Evolutionary conservation across 495 filamentous ascomycete species (phyloP).

Genomic region (Opeltia flavorubescens): DNA sequence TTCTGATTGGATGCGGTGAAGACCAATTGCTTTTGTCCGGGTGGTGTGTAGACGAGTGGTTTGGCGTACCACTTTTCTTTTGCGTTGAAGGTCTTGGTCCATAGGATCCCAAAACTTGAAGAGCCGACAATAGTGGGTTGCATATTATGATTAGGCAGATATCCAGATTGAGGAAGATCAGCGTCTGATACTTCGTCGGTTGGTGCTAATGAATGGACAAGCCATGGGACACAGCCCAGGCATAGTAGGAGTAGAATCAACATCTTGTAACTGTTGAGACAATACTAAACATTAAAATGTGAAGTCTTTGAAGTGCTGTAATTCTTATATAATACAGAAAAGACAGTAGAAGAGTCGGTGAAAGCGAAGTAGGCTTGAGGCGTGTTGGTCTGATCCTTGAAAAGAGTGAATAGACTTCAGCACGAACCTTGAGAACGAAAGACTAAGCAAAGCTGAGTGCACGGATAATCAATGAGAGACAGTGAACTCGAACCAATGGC

Average conservation of each 20-base stretch:
- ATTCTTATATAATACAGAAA: not conserved
- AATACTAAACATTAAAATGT: no score
- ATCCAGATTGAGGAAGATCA: conserved; percentile 28
- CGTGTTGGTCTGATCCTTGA: not conserved
- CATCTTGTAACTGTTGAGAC: no score
- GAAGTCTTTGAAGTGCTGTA: no score
- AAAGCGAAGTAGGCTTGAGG: not conserved
- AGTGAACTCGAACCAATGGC: not conserved
- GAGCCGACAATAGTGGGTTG: conserved; percentile 24
- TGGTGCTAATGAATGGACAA: conserved; percentile 10
- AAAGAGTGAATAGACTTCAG: not conserved
- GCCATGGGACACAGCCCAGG: conserved; percentile 4
- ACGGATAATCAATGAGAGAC: not conserved
- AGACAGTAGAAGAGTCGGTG: not conserved
- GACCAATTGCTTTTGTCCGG: conserved; percentile 21
- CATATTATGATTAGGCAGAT: conserved; percentile 30
- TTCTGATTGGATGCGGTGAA: conserved; percentile 26
- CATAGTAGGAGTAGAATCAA: conserved; percentile 4
- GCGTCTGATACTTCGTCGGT: conserved; percentile 26
- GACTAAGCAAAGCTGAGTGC: not conserved
- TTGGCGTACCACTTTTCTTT: conserved; percentile 25
- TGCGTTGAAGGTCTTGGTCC: conserved; percentile 15
- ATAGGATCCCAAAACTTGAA: conserved; percentile 23
- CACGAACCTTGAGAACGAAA: no score
- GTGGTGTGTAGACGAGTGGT: conserved; percentile 25